Conservation (phyloP, 1,284 basidiomycete genomes). For the Malassezia brasiliensis region DNA sequence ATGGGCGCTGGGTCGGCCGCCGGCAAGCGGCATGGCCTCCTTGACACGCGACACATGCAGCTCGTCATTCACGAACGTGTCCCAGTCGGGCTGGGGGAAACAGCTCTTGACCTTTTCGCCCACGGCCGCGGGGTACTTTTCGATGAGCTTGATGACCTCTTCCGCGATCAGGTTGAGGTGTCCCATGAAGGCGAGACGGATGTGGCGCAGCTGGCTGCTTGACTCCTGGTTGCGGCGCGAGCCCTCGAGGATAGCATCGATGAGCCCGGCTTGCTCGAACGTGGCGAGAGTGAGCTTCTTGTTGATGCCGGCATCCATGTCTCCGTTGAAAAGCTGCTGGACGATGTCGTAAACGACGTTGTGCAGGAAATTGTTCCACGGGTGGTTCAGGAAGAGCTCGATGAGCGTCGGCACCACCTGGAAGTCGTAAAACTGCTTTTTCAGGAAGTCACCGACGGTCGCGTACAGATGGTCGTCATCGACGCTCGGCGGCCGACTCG, state of each 20-base stretch:
- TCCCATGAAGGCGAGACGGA: slow-evolving; percentile 74
- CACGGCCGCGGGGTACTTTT: slow-evolving; percentile 62
- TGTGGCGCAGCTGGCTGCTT: slow-evolving; percentile 28
- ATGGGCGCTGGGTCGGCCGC: slow-evolving; percentile 31
- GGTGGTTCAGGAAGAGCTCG: slow-evolving; percentile 77
- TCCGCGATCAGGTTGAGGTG: slow-evolving; percentile 88
- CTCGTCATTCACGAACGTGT: slow-evolving; percentile 37
- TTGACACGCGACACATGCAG: slow-evolving; percentile 39
- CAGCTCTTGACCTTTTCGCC: slow-evolving; percentile 19
- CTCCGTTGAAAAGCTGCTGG: slow-evolving; percentile 90
- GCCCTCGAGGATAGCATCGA: slow-evolving; percentile 39
- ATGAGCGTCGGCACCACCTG: slow-evolving; percentile 39
- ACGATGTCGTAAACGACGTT: slow-evolving; percentile 93
- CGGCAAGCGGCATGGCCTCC: slow-evolving; percentile 42
- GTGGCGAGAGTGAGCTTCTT: slow-evolving; percentile 37
- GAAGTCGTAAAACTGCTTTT: slow-evolving; percentile 40
- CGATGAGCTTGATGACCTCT: slow-evolving; percentile 72
- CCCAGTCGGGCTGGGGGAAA: slow-evolving; percentile 39
- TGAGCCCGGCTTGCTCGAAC: slow-evolving; percentile 37
- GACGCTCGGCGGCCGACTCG: slow-evolving; percentile 22
- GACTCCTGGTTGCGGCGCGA: slow-evolving; percentile 37
- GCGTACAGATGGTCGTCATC: slow-evolving; percentile 8
- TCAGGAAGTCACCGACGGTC: slow-evolving; percentile 40
- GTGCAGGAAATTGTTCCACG: slow-evolving; percentile 97
- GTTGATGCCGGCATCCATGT: slow-evolving; percentile 51